Percentiles rank a stretch among this genome's conserved stretches.
Evolutionary conservation across 192 early-diverging fungal genomes (phyloP).

Genomic region (Diversispora eburnea): DNA sequence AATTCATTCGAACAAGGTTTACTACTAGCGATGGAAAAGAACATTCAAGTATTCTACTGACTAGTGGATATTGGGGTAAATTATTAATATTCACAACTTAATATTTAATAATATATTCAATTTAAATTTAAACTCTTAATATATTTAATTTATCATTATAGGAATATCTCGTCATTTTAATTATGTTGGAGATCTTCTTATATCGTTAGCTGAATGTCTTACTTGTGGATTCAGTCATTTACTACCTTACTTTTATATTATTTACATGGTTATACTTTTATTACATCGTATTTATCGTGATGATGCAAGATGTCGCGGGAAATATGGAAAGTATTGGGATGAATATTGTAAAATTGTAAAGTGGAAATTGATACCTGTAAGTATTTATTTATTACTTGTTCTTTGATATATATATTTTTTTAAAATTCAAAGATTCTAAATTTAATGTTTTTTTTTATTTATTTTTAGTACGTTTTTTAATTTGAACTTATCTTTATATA

Average conservation of each 20-base stretch:
- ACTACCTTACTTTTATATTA: conserved; percentile 76
- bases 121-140: not conserved
- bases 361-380: conserved; percentile 31
- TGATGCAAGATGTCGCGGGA: conserved; percentile 66
- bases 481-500: too few relatives aligned
- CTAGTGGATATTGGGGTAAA: conserved; percentile 75
- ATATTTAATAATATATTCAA: not conserved
- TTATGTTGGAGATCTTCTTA: conserved; percentile 74
- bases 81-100: conserved; percentile 23
- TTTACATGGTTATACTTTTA: conserved; percentile 75
- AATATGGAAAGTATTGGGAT: conserved; percentile 83
- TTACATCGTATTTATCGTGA: conserved; percentile 67
- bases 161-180: conserved; percentile 76
- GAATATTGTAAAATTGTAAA: conserved; percentile 51
- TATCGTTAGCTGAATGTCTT: conserved; percentile 70
- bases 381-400: not conserved
- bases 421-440: not conserved
- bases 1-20: conserved; percentile 67
- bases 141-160: not conserved
- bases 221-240: conserved; percentile 64
- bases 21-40: conserved; percentile 68
- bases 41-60: conserved; percentile 61
- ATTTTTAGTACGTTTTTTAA: too few relatives aligned
- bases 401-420: not conserved
- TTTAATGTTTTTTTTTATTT: too few relatives aligned